Evolutionary conservation across 1,139 yeast genomes (phyloP), one percentile per base, ranked within the genome.

Genomic region (Saccharomyces uvarum): DNA sequence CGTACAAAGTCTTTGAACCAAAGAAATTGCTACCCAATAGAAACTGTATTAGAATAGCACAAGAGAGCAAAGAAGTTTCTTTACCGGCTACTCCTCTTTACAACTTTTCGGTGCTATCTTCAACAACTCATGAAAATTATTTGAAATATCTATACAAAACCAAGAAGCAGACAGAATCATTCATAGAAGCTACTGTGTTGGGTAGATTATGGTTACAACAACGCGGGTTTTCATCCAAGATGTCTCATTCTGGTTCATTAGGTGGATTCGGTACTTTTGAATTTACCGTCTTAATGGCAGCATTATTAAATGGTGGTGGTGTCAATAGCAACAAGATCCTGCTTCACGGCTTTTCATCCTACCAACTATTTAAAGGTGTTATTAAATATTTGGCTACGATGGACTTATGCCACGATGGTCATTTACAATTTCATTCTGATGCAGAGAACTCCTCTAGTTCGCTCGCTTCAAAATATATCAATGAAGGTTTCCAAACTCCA

Each of bases 181-280:
- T 89, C 70, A 81, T 81, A 61, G 96, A 91, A 64, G 98, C 99
- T 1, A 84, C 93, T 61, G 80, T 85, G 14, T 76, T 93, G 53
- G 97, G 97, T 2, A 79, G 91, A 61, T 75, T 93, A 57, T 93
- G 99, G 99, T 77, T 93, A 48, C 79, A 81, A 53, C 98, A 93
- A 72, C 78, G 96, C 60, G 96, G 96, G 0, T 81, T 89, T 57
- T 77, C 81, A 5, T 83, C 96, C 0, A 73, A 79, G 26, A 63
- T 82, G 41, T 75, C 79, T 42, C 75, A 78, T 51, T 78, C 79
- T 32, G 71, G 71, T 2, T 59, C 72, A 1, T 64, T 75, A 14
- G 90, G 90, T 49, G 98, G 98, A 0, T 91, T 93, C 70, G 98
- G 98, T 14, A 88, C 86, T 63, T 89, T 89, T 69, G 98, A 93